These are phyloP conservation scores for Erodium moschatum DNA, from an alignment of 441 rosid species.

Conservation along the genomic window DNA sequence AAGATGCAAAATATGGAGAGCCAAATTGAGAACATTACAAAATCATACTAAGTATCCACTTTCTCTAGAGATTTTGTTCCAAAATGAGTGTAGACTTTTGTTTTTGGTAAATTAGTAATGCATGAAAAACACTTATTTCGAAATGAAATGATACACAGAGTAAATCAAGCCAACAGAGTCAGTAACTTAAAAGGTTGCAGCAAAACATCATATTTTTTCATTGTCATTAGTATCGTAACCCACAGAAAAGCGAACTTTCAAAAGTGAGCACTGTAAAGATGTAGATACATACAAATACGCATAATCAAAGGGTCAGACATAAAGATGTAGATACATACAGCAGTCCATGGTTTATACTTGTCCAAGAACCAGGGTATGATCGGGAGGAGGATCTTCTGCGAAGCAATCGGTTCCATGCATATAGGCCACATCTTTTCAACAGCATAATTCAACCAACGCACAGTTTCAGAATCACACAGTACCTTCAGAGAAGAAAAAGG, in stretches of 20 bases:
- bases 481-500: slow-evolving; percentile 34
- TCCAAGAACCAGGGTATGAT: slow-evolving; percentile 93
- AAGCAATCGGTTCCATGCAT: slow-evolving; percentile 77
- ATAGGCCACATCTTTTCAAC: slow-evolving; percentile 86
- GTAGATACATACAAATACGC: slow-evolving; percentile 1
- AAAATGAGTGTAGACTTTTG: too few relatives aligned
- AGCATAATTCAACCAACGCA: slow-evolving; percentile 78
- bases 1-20: too few relatives aligned
- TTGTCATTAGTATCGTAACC: neutral
- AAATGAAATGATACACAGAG: neutral
- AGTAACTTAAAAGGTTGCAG: neutral
- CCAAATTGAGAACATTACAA: too few relatives aligned
- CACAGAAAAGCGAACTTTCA: too few relatives aligned
- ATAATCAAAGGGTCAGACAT: neutral
- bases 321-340: slow-evolving; percentile 35
- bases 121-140: too few relatives aligned
- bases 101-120: too few relatives aligned
- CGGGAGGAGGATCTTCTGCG: slow-evolving; percentile 81
- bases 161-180: neutral
- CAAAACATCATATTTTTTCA: neutral
- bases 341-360: slow-evolving; percentile 94
- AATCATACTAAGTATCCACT: too few relatives aligned
- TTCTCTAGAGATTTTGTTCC: too few relatives aligned
- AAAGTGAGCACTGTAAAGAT: neutral
- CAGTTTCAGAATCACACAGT: slow-evolving; percentile 72